Percentiles rank a stretch among this genome's conserved stretches.
phyloP scores from a whole-genome alignment of 371 early-diverging fungal genomes.

The Massospora cicadina region DNA sequence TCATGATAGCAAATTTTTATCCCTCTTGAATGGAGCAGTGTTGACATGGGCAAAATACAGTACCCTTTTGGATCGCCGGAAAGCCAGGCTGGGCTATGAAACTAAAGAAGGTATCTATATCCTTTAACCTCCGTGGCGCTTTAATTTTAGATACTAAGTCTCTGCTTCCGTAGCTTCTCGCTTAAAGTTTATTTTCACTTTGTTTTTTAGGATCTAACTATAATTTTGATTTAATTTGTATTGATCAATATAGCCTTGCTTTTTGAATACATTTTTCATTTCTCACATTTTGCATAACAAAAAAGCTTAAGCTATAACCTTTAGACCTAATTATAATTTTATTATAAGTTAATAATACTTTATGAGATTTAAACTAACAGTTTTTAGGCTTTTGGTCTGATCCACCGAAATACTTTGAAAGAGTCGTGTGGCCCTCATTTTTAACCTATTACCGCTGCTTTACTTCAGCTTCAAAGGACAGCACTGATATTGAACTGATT shows the following conservation, averaged over 20 bases:
- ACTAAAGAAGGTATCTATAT: constrained; percentile 48
- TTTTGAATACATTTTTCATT: neutral
- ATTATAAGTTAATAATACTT: too few relatives aligned
- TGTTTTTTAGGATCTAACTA: too few relatives aligned
- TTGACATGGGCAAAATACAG: constrained; percentile 38
- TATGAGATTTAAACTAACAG: too few relatives aligned
- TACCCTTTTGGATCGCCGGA: constrained; percentile 42
- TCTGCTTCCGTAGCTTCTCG: too few relatives aligned
- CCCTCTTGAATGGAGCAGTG: constrained; percentile 35
- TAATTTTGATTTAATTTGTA: too few relatives aligned
- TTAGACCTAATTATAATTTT: too few relatives aligned
- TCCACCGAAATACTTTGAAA: constrained; percentile 72
- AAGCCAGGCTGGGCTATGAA: constrained; percentile 43
- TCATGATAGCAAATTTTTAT: constrained; percentile 21
- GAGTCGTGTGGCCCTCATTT: constrained; percentile 54
- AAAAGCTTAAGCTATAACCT: too few relatives aligned
- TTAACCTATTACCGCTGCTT: neutral
- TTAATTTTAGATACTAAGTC: too few relatives aligned
- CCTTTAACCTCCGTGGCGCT: too few relatives aligned
- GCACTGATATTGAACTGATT: neutral
- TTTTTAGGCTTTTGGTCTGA: constrained; percentile 51
- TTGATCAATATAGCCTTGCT: too few relatives aligned
- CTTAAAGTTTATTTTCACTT: too few relatives aligned
- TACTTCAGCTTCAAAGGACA: neutral
- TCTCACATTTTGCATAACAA: too few relatives aligned